These are phyloP conservation scores for Simplicillium sp. DNA, from an alignment of 2,329 filamentous ascomycete species.

Conservation along the genomic window DNA sequence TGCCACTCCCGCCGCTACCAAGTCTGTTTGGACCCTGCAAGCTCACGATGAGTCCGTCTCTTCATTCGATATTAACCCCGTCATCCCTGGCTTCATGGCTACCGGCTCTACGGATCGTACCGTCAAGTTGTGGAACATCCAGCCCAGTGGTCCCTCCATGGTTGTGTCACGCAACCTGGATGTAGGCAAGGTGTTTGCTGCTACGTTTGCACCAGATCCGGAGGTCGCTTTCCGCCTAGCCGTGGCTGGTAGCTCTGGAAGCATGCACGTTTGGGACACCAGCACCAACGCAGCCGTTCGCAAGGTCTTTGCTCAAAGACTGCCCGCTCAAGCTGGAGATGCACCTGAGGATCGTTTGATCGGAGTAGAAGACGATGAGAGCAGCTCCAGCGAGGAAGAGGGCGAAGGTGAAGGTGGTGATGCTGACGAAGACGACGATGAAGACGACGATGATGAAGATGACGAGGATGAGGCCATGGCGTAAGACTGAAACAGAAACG, in stretches of 20 bases:
- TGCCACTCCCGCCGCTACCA: slow-evolving; percentile 61
- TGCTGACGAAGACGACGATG: slow-evolving; percentile 37
- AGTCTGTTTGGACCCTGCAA: slow-evolving; percentile 88
- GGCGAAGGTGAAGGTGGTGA: slow-evolving; percentile 33
- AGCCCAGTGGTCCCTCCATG: slow-evolving; percentile 71
- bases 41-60: slow-evolving; percentile 90
- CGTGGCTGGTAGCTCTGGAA: slow-evolving; percentile 89
- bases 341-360: slow-evolving; percentile 69
- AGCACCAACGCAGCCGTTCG: slow-evolving; percentile 84
- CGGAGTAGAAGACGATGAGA: slow-evolving; percentile 58
- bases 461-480: slow-evolving; percentile 44
- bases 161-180: slow-evolving; percentile 87
- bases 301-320: slow-evolving; percentile 66
- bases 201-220: slow-evolving; percentile 78
- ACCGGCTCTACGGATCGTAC: slow-evolving; percentile 92
- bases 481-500: slow-evolving; percentile 32
- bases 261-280: slow-evolving; percentile 92
- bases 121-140: slow-evolving; percentile 94
- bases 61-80: slow-evolving; percentile 82
- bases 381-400: slow-evolving; percentile 56
- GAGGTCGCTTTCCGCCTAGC: slow-evolving; percentile 88
- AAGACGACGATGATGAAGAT: slow-evolving; percentile 43
- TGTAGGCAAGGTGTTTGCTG: slow-evolving; percentile 89
- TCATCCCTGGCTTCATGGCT: slow-evolving; percentile 84
- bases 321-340: slow-evolving; percentile 44